Percentiles rank a stretch among this genome's conserved stretches.
These are phyloP conservation scores for Sporothrix sp. DNA, from an alignment of 2,329 filamentous ascomycete genomes.

Conservation along the genomic window DNA sequence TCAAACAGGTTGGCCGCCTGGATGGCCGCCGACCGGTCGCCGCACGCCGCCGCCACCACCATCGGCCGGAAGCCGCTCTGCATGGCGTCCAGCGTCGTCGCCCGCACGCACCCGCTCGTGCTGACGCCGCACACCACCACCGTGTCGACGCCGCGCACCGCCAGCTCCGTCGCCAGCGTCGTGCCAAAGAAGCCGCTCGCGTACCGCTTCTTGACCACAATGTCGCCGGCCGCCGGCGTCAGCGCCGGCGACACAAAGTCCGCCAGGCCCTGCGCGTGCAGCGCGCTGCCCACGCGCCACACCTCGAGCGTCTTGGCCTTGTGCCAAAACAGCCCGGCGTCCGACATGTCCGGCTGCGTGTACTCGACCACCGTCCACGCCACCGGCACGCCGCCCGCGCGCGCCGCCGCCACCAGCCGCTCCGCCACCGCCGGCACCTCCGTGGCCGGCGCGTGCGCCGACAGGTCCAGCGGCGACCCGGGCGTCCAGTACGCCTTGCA, in stretches of 20 bases:
- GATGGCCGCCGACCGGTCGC: conserved; percentile 34
- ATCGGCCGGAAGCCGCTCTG: conserved; percentile 36
- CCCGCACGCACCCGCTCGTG: conserved; percentile 38
- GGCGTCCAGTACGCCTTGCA: conserved; percentile 37
- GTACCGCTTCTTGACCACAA: conserved; percentile 34
- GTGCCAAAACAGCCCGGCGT: conserved; percentile 34
- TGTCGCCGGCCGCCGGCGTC: conserved; percentile 26
- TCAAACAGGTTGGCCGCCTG: conserved; percentile 37
- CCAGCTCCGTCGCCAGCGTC: conserved; percentile 31
- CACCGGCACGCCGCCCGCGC: conserved; percentile 28
- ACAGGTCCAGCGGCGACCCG: conserved; percentile 32
- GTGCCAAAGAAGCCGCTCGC: conserved; percentile 39
- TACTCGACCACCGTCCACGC: conserved; percentile 37
- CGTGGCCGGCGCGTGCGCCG: conserved; percentile 27
- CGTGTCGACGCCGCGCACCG: conserved; percentile 25
- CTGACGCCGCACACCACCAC: conserved; percentile 37
- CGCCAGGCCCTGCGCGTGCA: conserved; percentile 26
- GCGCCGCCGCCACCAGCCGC: conserved; percentile 31
- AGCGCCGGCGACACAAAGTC: conserved; percentile 29
- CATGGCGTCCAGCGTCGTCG: conserved; percentile 36
- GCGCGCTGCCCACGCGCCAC: conserved; percentile 29
- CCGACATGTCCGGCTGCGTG: conserved; percentile 32
- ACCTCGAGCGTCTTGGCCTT: conserved; percentile 34
- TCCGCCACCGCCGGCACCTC: conserved; percentile 30
- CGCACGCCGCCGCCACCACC: conserved; percentile 36